phyloP scores from a whole-genome alignment of 2,329 filamentous ascomycete genomes.

The Penicillium crustosum region DNA sequence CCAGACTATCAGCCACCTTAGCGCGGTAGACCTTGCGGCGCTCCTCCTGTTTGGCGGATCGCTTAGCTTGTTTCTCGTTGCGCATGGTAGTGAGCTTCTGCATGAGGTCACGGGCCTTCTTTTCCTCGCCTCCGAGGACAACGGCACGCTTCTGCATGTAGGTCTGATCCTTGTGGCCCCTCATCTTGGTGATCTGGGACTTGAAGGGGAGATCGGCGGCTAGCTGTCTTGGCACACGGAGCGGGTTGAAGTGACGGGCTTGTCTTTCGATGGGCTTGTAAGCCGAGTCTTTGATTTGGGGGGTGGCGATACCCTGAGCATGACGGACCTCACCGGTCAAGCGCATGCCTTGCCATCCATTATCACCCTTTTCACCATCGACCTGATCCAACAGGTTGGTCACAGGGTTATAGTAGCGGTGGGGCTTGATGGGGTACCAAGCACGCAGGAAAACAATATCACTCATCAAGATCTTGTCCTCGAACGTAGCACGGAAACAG shows the following conservation, averaged over 20 bases:
- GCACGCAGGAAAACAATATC: conserved; percentile 95
- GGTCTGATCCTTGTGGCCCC: conserved; percentile 74
- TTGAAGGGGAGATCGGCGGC: conserved; percentile 88
- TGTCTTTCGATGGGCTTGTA: conserved; percentile 67
- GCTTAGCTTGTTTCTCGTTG: conserved; percentile 86
- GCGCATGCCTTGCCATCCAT: conserved; percentile 83
- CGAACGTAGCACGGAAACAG: conserved; percentile 94
- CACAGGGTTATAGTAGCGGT: conserved; percentile 94
- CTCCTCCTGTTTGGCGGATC: conserved; percentile 83
- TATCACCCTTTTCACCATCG: conserved; percentile 32
- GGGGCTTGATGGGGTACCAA: conserved; percentile 95
- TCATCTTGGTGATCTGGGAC: conserved; percentile 80
- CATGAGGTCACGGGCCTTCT: conserved; percentile 82
- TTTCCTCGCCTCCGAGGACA: conserved; percentile 81
- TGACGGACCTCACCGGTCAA: conserved; percentile 88
- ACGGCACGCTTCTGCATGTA: conserved; percentile 96
- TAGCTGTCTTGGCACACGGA: conserved; percentile 49
- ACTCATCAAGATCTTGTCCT: conserved; percentile 96
- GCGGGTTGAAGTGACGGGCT: conserved; percentile 72
- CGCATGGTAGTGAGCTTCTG: conserved; percentile 87
- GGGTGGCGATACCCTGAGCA: conserved; percentile 71
- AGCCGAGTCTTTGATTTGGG: conserved; percentile 76
- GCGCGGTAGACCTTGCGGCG: conserved; percentile 75
- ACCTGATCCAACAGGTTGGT: conserved; percentile 76
- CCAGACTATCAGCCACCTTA: conserved; percentile 76